Evolutionary conservation across 371 early-diverging fungal genomes (phyloP).

Genomic region (Globomyces sp.): DNA sequence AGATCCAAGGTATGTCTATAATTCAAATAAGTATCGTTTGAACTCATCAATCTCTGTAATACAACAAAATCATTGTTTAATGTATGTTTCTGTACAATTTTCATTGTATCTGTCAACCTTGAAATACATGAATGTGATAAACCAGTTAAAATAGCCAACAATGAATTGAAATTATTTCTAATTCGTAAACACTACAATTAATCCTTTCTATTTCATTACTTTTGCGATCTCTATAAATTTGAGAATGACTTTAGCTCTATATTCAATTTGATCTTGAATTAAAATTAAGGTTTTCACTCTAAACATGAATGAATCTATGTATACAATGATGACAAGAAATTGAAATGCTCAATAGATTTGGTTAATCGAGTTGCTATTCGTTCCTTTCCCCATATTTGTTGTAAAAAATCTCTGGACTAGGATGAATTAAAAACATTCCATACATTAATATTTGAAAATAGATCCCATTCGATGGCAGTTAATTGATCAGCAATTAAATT

Average conservation of each 20-base stretch:
- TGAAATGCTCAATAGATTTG: constrained; percentile 4
- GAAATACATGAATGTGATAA: constrained; percentile 2
- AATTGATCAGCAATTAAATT: constrained; percentile 5
- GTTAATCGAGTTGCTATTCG: not conserved
- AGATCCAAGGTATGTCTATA: constrained; percentile 5
- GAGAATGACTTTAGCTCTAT: not conserved
- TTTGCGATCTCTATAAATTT: constrained; percentile 7
- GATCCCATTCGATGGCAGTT: not conserved
- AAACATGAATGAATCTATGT: not conserved
- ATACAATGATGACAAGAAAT: constrained; percentile 10
- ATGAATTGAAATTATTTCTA: constrained; percentile 8
- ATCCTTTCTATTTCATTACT: not conserved
- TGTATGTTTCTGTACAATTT: not conserved
- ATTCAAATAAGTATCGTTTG: not conserved
- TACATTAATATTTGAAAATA: constrained; percentile 8
- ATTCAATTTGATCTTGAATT: not conserved
- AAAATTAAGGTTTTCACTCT: constrained; percentile 10
- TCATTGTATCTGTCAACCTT: not conserved
- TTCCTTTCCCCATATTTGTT: not conserved
- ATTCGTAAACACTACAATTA: not conserved
- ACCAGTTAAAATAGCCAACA: constrained; percentile 1
- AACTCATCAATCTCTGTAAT: not conserved
- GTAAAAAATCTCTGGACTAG: constrained; percentile 6
- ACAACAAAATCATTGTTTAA: constrained; percentile 1
- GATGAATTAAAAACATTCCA: not conserved